A percentile compares a stretch with the other conserved stretches of the same genome.
Evolutionary conservation across 345 rosid species (phyloP).

Genomic region (Salix caprea): DNA sequence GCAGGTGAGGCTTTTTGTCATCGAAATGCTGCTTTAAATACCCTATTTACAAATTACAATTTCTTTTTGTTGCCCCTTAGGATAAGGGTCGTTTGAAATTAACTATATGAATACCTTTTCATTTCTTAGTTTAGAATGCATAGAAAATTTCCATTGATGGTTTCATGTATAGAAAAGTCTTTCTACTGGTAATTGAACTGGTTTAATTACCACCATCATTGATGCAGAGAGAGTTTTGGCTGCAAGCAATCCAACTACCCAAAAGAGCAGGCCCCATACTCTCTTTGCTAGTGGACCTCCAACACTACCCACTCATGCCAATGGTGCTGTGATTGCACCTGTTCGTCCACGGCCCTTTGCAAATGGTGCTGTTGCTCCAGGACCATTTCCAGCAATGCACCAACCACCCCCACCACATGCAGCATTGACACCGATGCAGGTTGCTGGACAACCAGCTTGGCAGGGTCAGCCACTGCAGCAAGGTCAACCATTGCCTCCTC

Average conservation of each 20-base stretch:
- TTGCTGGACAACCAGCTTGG: slow-evolving; percentile 56
- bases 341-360: slow-evolving; percentile 68
- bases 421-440: slow-evolving; percentile 50
- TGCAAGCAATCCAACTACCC: slow-evolving; percentile 77
- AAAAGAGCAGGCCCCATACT: slow-evolving; percentile 68
- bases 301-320: slow-evolving; percentile 50
- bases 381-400: slow-evolving; percentile 44
- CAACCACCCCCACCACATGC: slow-evolving; percentile 67
- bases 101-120: background rate
- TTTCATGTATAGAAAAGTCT: background rate
- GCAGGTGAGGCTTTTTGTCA: slow-evolving; percentile 58
- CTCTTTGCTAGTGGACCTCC: slow-evolving; percentile 94
- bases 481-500: slow-evolving; percentile 45
- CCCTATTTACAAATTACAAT: background rate
- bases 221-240: slow-evolving; percentile 93
- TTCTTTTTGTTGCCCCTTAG: background rate
- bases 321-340: slow-evolving; percentile 49
- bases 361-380: slow-evolving; percentile 55
- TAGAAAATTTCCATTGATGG: background rate
- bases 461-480: slow-evolving; percentile 66
- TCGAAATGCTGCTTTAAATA: background rate
- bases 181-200: background rate
- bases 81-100: background rate
- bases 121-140: background rate
- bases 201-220: background rate